Conservation (phyloP, 2,329 filamentous ascomycete genomes). For the Trichoderma koningii region DNA sequence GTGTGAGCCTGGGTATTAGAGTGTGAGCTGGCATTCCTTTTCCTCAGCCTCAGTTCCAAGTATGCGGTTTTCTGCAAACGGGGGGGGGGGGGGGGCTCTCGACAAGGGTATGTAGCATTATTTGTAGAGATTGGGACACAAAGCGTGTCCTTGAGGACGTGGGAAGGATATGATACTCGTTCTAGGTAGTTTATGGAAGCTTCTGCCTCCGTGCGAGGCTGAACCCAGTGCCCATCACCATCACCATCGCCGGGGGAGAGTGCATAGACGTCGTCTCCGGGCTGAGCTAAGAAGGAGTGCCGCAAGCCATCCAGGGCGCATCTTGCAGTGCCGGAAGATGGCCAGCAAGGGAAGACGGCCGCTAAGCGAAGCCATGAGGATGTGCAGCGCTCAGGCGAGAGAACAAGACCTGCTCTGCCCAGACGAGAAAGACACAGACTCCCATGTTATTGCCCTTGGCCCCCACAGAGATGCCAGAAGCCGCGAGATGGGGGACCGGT, state of each 20-base stretch:
- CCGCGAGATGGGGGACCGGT: neutral
- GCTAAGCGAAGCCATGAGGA: conserved; percentile 23
- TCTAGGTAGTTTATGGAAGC: conserved; percentile 10
- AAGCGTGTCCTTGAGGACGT: neutral
- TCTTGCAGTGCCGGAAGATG: conserved; percentile 13
- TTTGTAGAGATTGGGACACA: neutral
- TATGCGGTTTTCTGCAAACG: conserved; percentile 1
- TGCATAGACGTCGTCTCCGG: conserved; percentile 13
- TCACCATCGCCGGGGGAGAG: neutral
- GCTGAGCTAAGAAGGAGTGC: conserved; percentile 15
- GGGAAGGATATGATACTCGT: conserved; percentile 5
- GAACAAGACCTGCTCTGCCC: too few species aligned
- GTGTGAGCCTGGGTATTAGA: neutral
- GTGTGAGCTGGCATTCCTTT: conserved; percentile 8
- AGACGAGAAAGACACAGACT: neutral
- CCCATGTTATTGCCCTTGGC: conserved; percentile 1
- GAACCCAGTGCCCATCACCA: conserved; percentile 19
- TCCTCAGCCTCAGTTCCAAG: conserved; percentile 16
- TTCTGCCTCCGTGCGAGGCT: conserved; percentile 12
- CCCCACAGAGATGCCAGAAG: conserved; percentile 14
- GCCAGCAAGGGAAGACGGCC: conserved; percentile 2
- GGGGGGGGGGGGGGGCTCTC: neutral
- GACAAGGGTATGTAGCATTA: neutral
- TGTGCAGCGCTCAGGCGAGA: conserved; percentile 3
- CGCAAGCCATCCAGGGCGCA: conserved; percentile 18